Evolutionary conservation across 768 basidiomycete species (phyloP), one percentile per base, ranked within the genome.

Genomic region (Suillus spraguei): DNA sequence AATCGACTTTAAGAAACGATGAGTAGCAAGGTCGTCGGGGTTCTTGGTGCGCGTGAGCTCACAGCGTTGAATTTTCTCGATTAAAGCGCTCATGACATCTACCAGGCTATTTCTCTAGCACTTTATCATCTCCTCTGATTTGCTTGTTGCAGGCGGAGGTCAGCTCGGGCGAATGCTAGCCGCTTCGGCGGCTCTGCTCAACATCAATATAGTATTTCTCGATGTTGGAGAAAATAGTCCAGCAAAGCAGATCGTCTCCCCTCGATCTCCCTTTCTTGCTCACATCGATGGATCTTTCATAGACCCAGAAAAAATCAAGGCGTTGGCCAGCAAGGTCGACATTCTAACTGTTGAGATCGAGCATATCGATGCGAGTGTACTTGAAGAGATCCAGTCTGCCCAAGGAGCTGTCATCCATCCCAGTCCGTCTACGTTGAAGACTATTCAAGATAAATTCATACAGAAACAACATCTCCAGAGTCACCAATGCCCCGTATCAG

Each of bases 81-180:
- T 44, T 24, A 61, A 49, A 62, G 14, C 56, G 42, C 69, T 68
- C 22, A 74, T 56, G 38, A 13, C 22, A 20, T 28, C 49, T 42
- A 2, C 8, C 36, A 71, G 71, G 17, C 13, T 61, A 68, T 64
- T 22, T n/a, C 58, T 47, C 59, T 54, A 28, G 49, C 44, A n/a
- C 44, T 17, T 64, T 20, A 4, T 44, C 16, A 24, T 49, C 38
- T 28, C 24, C 41, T 54, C 54, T 44, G 38, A 38, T 52, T 62
- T 44, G 64, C 35, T n/a, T 60, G 38, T 33, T 17, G 68, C 64
- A 96, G 97, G 97, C 66, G 97, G 97, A 42, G 96, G 97, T 66
- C 97, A 99, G 77, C 87, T 99, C 32, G 97, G 97, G 32, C 94
- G 97, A 28, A 99, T 99, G 97, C 85, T 99, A 16, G 92, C 90